Base-by-base conservation (phyloP, 345 rosid genomes). In the Eutrema yunnanense region DNA sequence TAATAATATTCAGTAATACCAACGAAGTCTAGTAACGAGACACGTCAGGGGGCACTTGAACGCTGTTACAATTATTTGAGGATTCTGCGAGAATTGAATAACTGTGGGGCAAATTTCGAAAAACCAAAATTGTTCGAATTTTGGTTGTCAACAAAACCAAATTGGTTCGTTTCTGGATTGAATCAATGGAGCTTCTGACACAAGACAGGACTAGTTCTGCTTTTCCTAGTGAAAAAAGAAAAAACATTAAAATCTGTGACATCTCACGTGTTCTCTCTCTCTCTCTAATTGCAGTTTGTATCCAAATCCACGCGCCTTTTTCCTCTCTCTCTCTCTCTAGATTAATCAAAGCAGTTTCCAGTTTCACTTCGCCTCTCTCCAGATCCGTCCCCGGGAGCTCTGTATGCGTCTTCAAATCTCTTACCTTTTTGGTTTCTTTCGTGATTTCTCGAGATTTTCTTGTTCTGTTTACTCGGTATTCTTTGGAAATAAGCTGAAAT, bases 261-360 rank as follows among this genome's bases (percentile, higher is more conserved):
- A 81, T 77, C 72, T 83, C 91, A 88, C 90, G 89, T 86, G 90
- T 77, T 60, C 49, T 63, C 82, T 62, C 68, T 75, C 67, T 61
- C 73, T 77, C 57, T 56, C 40, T 37, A 10, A 32, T 32, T 38
- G 48, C n/a, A 67, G 59, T 68, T 65, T 44, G 73, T 62, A 52
- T 69, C 72, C 60, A 74, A 65, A 63, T 69, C 71, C 81, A 80
- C 83, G 81, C 82, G 81, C 84, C 84, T 70, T 72, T 71, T 72
- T 42, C 79, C n/a, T 1, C 29, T 73, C 60, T 76, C 27, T 75
- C 64, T 67, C 54, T 72, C 33, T 62, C 37, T 63, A 63, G 14
- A 33, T 68, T 58, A 40, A 66, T 27, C 73, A 77, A 73, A 66
- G 49, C 65, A 67, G 62, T 19, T 71, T 29, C 22, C 67, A 52